These are phyloP conservation scores for Bocquillonia castaneifolia DNA, from an alignment of 441 rosid species.

Conservation along the genomic window DNA sequence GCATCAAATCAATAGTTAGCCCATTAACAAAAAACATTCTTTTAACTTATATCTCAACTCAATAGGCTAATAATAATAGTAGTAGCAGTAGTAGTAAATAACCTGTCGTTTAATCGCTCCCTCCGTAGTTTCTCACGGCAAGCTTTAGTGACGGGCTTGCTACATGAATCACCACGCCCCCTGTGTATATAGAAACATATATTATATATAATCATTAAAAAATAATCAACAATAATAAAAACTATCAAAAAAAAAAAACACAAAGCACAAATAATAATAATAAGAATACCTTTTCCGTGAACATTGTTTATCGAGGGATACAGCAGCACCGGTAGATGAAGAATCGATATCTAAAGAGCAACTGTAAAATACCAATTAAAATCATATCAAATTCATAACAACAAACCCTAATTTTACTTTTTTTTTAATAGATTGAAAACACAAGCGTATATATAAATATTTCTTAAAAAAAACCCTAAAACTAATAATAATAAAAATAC, in stretches of 20 bases:
- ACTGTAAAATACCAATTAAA: conserved; percentile 12
- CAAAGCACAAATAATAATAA: background rate
- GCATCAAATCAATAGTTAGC: too few relatives aligned
- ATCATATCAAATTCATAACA: background rate
- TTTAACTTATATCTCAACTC: too few relatives aligned
- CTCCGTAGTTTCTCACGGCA: conserved; percentile 83
- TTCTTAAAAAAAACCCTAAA: background rate
- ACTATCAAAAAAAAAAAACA: background rate
- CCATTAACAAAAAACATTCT: too few relatives aligned
- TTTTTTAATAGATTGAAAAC: too few relatives aligned
- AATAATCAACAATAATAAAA: too few relatives aligned
- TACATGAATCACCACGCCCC: conserved; percentile 49
- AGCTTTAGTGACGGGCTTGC: conserved; percentile 61
- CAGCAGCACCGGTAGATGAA: conserved; percentile 36
- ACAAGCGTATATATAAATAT: too few relatives aligned
- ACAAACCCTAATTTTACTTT: too few relatives aligned
- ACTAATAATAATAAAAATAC: conserved; percentile 6
- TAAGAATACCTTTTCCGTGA: conserved; percentile 50
- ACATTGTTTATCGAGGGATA: conserved; percentile 37
- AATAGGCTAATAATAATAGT: conserved; percentile 12
- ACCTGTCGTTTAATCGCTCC: conserved; percentile 77
- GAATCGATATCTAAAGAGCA: conserved; percentile 32
- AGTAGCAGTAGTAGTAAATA: too few relatives aligned
- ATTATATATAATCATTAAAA: background rate
- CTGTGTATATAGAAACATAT: conserved; percentile 32